Evolutionary conservation across 192 early-diverging fungal species (phyloP).

Genomic region (Backusella westeae): DNA sequence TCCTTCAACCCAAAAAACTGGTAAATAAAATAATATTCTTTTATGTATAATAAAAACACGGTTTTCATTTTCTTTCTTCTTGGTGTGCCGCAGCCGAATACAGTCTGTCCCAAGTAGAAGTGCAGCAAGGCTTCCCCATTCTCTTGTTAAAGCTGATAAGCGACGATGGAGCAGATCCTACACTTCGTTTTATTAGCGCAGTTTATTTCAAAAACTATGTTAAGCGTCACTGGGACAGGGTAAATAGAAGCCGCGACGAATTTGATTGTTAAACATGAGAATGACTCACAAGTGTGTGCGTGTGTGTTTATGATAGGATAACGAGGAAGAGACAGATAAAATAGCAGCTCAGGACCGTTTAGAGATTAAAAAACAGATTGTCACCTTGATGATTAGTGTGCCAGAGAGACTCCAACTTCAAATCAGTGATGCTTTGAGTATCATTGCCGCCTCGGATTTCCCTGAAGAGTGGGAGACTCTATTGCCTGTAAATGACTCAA

Average conservation of each 20-base stretch:
- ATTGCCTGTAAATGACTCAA: slow-evolving; percentile 51
- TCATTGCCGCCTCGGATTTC: slow-evolving; percentile 93
- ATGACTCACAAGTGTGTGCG: background rate
- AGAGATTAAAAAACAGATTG: slow-evolving; percentile 81
- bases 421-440: slow-evolving; percentile 88
- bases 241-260: slow-evolving; percentile 15
- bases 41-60: background rate
- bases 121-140: slow-evolving; percentile 62
- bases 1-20: slow-evolving; percentile 41
- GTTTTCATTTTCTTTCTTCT: background rate
- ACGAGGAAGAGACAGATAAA: slow-evolving; percentile 51
- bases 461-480: slow-evolving; percentile 86
- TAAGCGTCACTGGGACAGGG: slow-evolving; percentile 77
- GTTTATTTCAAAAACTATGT: slow-evolving; percentile 98
- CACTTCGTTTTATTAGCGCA: slow-evolving; percentile 75
- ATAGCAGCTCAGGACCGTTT: slow-evolving; percentile 64
- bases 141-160: slow-evolving; percentile 76
- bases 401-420: slow-evolving; percentile 82
- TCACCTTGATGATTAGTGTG: slow-evolving; percentile 82
- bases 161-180: slow-evolving; percentile 52
- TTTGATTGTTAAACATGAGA: slow-evolving; percentile 2
- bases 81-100: slow-evolving; percentile 51
- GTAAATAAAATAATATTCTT: slow-evolving; percentile 6
- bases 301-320: slow-evolving; percentile 31
- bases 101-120: slow-evolving; percentile 52